phyloP scores from a whole-genome alignment of 139 green algal genomes.

The Nannochloris sp. region DNA sequence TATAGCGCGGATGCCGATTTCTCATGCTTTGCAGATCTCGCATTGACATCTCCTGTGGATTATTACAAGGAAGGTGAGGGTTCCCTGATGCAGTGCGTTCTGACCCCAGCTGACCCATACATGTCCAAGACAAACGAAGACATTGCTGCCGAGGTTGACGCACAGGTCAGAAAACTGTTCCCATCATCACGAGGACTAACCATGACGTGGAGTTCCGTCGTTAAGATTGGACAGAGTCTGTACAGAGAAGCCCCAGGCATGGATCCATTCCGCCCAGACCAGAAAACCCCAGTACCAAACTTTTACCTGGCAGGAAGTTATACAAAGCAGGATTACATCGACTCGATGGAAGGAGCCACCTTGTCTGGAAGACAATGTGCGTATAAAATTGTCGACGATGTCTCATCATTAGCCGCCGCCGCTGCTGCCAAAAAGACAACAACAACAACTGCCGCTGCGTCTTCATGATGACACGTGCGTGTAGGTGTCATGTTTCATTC shows the following conservation, averaged over 20 bases:
- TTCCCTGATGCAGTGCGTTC: constrained; percentile 88
- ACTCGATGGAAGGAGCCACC: constrained; percentile 96
- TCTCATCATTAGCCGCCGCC: constrained; percentile 13
- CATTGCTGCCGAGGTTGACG: constrained; percentile 74
- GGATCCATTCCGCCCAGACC: constrained; percentile 79
- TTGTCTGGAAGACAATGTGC: constrained; percentile 66
- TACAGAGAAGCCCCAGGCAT: constrained; percentile 84
- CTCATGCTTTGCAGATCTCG: constrained; percentile 94
- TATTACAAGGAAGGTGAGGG: constrained; percentile 88
- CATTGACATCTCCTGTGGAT: constrained; percentile 78
- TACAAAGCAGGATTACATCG: constrained; percentile 97
- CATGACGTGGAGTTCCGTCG: constrained; percentile 73
- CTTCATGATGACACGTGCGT: too few species aligned
- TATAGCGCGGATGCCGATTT: constrained; percentile 89
- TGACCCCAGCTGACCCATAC: constrained; percentile 86
- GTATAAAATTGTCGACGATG: constrained; percentile 41
- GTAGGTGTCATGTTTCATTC: too few species aligned
- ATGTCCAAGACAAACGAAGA: constrained; percentile 86
- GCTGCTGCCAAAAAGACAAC: not conserved
- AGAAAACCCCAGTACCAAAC: constrained; percentile 76
- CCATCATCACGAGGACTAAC: constrained; percentile 64
- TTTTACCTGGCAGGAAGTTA: constrained; percentile 94
- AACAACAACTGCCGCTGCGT: too few species aligned
- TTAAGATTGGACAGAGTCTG: constrained; percentile 91
- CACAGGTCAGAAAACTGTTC: constrained; percentile 81